These are phyloP conservation scores for Phytophthora macrochlamydospora DNA, from an alignment of 352 stramenopile species.

Conservation along the genomic window DNA sequence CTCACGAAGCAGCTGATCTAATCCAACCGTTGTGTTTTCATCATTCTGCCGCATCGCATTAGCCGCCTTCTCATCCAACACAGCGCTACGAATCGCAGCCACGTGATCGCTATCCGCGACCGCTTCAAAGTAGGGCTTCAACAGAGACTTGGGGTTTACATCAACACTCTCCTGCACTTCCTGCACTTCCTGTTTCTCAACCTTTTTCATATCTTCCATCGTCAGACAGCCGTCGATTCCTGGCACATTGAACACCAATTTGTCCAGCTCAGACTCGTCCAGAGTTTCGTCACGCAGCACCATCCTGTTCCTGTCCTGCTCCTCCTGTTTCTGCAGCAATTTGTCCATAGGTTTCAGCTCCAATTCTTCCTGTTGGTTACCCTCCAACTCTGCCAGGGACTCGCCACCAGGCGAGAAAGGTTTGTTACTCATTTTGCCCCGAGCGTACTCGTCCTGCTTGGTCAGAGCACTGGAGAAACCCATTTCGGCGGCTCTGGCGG, in stretches of 20 bases:
- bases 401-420: constrained; percentile 71
- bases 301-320: constrained; percentile 44
- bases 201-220: constrained; percentile 46
- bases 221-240: constrained; percentile 61
- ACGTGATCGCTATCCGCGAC: constrained; percentile 58
- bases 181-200: constrained; percentile 16
- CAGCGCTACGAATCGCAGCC: constrained; percentile 51
- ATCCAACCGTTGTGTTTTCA: constrained; percentile 57
- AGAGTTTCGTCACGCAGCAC: constrained; percentile 27
- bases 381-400: constrained; percentile 47
- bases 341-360: constrained; percentile 12
- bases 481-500: constrained; percentile 38
- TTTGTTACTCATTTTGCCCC: constrained; percentile 81
- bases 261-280: constrained; percentile 44
- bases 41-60: constrained; percentile 56
- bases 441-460: constrained; percentile 82
- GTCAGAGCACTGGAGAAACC: constrained; percentile 70
- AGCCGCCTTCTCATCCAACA: constrained; percentile 71
- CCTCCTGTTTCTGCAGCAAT: constrained; percentile 31
- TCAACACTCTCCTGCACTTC: constrained; percentile 14
- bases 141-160: constrained; percentile 57
- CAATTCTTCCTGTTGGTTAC: background rate
- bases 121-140: constrained; percentile 75
- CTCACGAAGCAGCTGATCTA: constrained; percentile 74
- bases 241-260: constrained; percentile 56